Evolutionary conservation across 2,329 filamentous ascomycete species (phyloP).

Genomic region (Geosmithia flava): DNA sequence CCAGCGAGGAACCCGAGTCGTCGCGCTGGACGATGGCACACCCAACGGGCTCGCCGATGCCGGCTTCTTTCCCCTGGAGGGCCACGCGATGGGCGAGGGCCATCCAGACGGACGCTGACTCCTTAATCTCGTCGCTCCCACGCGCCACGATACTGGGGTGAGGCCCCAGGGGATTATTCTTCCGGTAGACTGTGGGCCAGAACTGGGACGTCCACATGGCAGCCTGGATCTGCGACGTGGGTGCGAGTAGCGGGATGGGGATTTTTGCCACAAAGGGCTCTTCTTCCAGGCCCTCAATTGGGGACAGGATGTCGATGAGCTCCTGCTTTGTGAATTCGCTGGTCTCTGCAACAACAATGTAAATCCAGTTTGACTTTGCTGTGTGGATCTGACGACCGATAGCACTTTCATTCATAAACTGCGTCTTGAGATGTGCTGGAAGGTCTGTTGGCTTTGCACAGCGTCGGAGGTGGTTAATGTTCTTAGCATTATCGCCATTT

Average conservation of each 20-base stretch:
- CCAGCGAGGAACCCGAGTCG: slow-evolving; percentile 38
- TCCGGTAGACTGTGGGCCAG: slow-evolving; percentile 78
- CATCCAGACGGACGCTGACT: slow-evolving; percentile 55
- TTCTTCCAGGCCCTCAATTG: slow-evolving; percentile 36
- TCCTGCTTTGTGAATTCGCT: slow-evolving; percentile 40
- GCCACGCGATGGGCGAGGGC: slow-evolving; percentile 54
- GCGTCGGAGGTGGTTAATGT: slow-evolving; percentile 60
- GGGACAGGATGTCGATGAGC: slow-evolving; percentile 32
- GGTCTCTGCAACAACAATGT: slow-evolving; percentile 41
- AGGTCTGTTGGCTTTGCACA: slow-evolving; percentile 62
- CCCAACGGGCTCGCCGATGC: slow-evolving; percentile 57
- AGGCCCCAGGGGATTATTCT: slow-evolving; percentile 76
- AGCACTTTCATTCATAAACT: slow-evolving; percentile 46
- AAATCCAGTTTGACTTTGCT: slow-evolving; percentile 47
- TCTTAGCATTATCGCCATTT: slow-evolving; percentile 49
- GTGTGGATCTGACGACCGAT: slow-evolving; percentile 44
- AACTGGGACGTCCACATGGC: slow-evolving; percentile 62
- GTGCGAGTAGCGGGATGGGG: slow-evolving; percentile 59
- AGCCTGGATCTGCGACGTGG: slow-evolving; percentile 65
- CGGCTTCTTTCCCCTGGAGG: slow-evolving; percentile 38
- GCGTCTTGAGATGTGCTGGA: slow-evolving; percentile 49
- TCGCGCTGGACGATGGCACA: slow-evolving; percentile 62
- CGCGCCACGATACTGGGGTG: slow-evolving; percentile 64
- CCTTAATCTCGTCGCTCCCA: slow-evolving; percentile 55
- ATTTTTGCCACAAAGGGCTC: slow-evolving; percentile 48